Evolutionary conservation across 805 yeast genomes (phyloP).

Genomic region (Candida sphagnicola): DNA sequence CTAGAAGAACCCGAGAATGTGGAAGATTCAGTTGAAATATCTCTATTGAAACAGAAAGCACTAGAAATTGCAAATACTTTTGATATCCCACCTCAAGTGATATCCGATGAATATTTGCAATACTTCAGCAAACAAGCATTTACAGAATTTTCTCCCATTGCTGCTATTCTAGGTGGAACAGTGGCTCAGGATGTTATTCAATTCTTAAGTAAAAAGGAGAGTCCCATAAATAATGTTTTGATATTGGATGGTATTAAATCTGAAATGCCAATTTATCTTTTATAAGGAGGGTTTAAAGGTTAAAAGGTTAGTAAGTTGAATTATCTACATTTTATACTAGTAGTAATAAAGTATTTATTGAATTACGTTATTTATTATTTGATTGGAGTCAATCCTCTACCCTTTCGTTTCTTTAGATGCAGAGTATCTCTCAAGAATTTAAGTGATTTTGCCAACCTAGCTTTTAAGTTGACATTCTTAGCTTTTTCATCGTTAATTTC

Average conservation of each 20-base stretch:
- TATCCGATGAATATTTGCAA: constrained; percentile 40
- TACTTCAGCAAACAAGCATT: constrained; percentile 45
- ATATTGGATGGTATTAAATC: constrained; percentile 68
- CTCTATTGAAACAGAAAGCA: constrained; percentile 25
- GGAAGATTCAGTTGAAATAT: constrained; percentile 20
- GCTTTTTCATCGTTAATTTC: constrained; percentile 21
- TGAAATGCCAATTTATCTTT: constrained; percentile 72
- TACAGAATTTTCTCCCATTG: constrained; percentile 74
- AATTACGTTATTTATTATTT: constrained; percentile 6
- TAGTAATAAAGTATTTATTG: too few species aligned
- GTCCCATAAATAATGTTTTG: constrained; percentile 78
- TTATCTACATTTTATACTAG: too few species aligned
- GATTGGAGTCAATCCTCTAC: constrained; percentile 35
- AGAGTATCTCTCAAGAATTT: constrained; percentile 36
- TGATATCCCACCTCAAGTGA: constrained; percentile 39
- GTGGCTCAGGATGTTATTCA: constrained; percentile 89
- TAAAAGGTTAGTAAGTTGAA: neutral
- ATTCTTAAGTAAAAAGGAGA: constrained; percentile 66
- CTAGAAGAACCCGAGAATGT: constrained; percentile 19
- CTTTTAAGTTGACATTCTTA: constrained; percentile 20
- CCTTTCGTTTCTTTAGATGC: constrained; percentile 39
- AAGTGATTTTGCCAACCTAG: constrained; percentile 28
- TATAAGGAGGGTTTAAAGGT: constrained; percentile 25
- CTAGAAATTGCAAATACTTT: constrained; percentile 26
- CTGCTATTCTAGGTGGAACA: constrained; percentile 87